These are phyloP conservation scores for Cucumis melo DNA, from an alignment of 306 rosid species.

Conservation along the genomic window DNA sequence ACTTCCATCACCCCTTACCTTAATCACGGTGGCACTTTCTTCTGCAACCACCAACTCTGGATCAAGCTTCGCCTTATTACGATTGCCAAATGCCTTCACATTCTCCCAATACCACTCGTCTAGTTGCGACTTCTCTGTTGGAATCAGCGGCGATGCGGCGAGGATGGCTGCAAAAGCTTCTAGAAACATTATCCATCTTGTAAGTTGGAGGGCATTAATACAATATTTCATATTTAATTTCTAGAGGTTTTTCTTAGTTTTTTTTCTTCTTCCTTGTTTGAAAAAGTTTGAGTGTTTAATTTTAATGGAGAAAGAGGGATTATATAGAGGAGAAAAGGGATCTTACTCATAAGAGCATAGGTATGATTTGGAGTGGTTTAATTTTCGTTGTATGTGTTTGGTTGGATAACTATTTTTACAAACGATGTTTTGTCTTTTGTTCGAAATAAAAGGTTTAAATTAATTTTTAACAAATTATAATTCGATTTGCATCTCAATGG, in stretches of 20 bases:
- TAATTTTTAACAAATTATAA: too few relatives aligned
- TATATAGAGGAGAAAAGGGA: neutral
- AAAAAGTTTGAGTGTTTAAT: neutral
- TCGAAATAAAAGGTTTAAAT: neutral
- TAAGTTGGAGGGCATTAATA: neutral
- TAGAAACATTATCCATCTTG: neutral
- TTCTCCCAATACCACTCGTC: conserved; percentile 24
- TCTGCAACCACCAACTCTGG: conserved; percentile 32
- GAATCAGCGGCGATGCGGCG: neutral
- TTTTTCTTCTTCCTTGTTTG: too few relatives aligned
- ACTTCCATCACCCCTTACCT: conserved; percentile 29
- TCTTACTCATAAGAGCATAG: neutral
- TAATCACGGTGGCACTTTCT: conserved; percentile 10
- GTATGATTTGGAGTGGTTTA: neutral
- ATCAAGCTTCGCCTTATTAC: conserved; percentile 17
- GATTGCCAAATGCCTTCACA: neutral
- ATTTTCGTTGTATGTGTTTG: neutral
- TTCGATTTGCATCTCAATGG: too few relatives aligned
- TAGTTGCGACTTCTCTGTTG: conserved; percentile 12
- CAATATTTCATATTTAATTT: neutral
- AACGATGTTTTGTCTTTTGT: too few relatives aligned
- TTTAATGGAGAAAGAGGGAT: neutral
- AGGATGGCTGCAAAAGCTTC: neutral
- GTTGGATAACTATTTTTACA: neutral
- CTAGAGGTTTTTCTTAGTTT: neutral